Conservation (phyloP, 78 protist species). For the Acrasis kona region DNA sequence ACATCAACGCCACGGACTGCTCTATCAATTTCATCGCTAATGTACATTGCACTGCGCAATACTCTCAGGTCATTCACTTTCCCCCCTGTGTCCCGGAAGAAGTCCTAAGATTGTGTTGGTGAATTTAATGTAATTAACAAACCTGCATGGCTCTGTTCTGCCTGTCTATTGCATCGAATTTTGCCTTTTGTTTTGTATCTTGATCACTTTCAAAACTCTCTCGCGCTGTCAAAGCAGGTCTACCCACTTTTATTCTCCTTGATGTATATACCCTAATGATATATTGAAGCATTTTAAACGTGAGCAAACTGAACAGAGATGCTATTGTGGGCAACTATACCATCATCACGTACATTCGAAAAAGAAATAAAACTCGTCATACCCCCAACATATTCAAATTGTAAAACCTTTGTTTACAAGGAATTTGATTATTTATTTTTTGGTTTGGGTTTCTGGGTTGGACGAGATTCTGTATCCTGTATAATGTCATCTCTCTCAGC, state of each 20-base stretch:
- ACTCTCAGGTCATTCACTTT: conserved; percentile 6
- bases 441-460: no score
- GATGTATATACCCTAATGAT: neutral
- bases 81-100: conserved; percentile 8
- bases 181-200: neutral
- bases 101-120: neutral
- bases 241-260: neutral
- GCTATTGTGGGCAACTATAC: neutral
- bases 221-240: neutral
- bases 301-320: neutral
- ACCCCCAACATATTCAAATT: no score
- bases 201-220: neutral
- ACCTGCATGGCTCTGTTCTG: neutral
- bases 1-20: neutral
- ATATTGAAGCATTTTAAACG: neutral
- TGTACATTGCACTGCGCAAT: neutral
- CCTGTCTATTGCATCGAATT: neutral
- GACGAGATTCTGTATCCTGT: no score
- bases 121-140: no score
- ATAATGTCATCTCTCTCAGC: no score
- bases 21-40: neutral
- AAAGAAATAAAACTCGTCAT: no score
- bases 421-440: no score
- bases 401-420: no score
- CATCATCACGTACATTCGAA: no score